These are phyloP conservation scores for Heliosperma pusillum DNA, from an alignment of 148 eudicot genomes.

Conservation along the genomic window DNA sequence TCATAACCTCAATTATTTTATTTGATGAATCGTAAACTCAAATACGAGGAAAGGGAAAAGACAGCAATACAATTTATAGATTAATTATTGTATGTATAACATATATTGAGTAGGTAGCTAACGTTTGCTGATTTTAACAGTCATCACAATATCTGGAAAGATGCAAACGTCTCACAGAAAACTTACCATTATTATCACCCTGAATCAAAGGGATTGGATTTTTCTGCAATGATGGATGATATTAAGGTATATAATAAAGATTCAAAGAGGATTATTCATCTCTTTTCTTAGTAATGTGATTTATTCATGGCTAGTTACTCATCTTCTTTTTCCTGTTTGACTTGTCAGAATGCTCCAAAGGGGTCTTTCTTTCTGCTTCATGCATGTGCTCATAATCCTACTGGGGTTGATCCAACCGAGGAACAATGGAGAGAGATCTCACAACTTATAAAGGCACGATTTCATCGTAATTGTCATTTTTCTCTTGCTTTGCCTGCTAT, in stretches of 20 bases:
- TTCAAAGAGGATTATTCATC: background rate
- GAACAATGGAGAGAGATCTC: constrained; percentile 97
- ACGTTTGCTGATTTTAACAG: constrained; percentile 33
- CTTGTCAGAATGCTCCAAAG: constrained; percentile 77
- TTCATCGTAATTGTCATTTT: background rate
- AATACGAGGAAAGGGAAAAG: background rate
- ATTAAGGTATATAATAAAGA: constrained; percentile 52
- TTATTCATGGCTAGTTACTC: constrained; percentile 10
- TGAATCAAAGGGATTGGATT: constrained; percentile 78
- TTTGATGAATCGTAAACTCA: background rate
- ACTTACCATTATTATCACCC: constrained; percentile 86
- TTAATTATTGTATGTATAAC: background rate
- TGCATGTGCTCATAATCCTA: constrained; percentile 99
- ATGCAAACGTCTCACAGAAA: constrained; percentile 70
- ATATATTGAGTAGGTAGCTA: background rate
- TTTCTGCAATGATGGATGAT: constrained; percentile 75
- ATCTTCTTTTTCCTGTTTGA: constrained; percentile 1
- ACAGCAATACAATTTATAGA: background rate
- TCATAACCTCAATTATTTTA: too few species aligned
- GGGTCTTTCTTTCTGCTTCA: constrained; percentile 96
- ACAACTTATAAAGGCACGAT: constrained; percentile 60
- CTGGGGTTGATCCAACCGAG: constrained; percentile 97
- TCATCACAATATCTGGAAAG: constrained; percentile 98
- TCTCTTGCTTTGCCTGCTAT: background rate
- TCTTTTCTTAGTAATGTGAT: background rate